phyloP scores from a whole-genome alignment of 2,329 filamentous ascomycete genomes.

The Chaetomiaceae sp. region DNA sequence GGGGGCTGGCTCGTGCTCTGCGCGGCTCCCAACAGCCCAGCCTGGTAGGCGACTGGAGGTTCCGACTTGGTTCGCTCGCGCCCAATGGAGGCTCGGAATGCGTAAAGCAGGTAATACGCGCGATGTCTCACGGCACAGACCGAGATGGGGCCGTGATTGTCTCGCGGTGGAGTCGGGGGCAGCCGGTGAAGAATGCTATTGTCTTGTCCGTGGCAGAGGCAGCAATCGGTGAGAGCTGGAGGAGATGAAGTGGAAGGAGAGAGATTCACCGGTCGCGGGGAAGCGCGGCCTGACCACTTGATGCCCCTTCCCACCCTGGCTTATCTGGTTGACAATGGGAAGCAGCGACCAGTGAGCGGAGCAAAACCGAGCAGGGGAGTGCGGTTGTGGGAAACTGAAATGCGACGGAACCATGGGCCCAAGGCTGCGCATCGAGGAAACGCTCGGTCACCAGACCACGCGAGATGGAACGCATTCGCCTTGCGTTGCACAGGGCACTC shows the following conservation, averaged over 20 bases:
- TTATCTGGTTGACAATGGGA: constrained; percentile 16
- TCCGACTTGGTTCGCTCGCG: not conserved
- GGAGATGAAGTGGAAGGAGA: constrained; percentile 25
- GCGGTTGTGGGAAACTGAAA: constrained; percentile 13
- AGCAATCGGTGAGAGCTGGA: constrained; percentile 27
- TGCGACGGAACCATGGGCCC: constrained; percentile 8
- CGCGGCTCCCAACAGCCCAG: not conserved
- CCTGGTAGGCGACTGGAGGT: not conserved
- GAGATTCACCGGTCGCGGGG: constrained; percentile 28
- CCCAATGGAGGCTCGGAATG: constrained; percentile 5
- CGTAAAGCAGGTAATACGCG: constrained; percentile 13
- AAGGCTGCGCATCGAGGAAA: not conserved
- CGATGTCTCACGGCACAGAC: constrained; percentile 24
- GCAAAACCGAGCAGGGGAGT: constrained; percentile 11
- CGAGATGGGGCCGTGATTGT: constrained; percentile 17
- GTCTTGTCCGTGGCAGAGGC: constrained; percentile 22
- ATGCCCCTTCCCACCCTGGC: constrained; percentile 12
- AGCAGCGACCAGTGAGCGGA: constrained; percentile 10
- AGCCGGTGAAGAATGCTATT: constrained; percentile 22
- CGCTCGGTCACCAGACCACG: constrained; percentile 8
- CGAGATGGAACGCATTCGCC: not conserved
- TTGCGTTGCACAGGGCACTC: constrained; percentile 9
- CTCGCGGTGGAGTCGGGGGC: constrained; percentile 22
- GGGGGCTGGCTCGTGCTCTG: not conserved
- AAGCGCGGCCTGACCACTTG: constrained; percentile 22